Percentiles rank a stretch among this genome's conserved stretches.
Conservation (phyloP, 2,329 filamentous ascomycete species). For the Laburnicola sp. region DNA sequence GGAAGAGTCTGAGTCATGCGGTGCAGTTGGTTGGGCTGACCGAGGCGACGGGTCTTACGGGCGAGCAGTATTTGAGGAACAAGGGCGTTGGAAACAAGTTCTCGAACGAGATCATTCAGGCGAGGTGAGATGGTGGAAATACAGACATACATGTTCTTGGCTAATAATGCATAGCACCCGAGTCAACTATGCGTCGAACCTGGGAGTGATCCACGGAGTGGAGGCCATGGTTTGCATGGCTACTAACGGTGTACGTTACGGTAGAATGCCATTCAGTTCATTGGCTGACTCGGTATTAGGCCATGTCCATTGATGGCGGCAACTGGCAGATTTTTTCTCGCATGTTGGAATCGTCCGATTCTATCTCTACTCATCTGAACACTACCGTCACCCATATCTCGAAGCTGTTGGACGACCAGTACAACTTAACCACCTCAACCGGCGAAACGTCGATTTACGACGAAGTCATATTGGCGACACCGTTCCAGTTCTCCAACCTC, state of each 20-base stretch:
- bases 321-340: conserved; percentile 94
- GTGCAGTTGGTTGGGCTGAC: conserved; percentile 69
- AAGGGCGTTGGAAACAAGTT: conserved; percentile 71
- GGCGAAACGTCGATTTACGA: conserved; percentile 61
- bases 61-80: conserved; percentile 68
- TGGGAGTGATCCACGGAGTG: conserved; percentile 82
- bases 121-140: conserved; percentile 46
- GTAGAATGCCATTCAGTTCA: too few species aligned
- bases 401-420: conserved; percentile 40
- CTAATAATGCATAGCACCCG: conserved; percentile 62
- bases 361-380: conserved; percentile 62
- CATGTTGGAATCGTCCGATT: conserved; percentile 70
- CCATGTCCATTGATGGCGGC: conserved; percentile 76
- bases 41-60: conserved; percentile 69
- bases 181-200: conserved; percentile 92
- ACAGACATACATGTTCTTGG: neutral
- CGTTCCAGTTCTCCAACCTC: conserved; percentile 79
- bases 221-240: conserved; percentile 93
- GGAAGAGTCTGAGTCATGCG: conserved; percentile 70
- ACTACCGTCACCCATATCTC: conserved; percentile 67
- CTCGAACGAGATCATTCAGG: conserved; percentile 80
- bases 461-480: conserved; percentile 78
- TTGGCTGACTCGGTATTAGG: conserved; percentile 35
- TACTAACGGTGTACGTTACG: conserved; percentile 62
- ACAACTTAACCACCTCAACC: conserved; percentile 48